Conservation (phyloP, 2,329 filamentous ascomycete species). For the Colletotrichum theobromicola region DNA sequence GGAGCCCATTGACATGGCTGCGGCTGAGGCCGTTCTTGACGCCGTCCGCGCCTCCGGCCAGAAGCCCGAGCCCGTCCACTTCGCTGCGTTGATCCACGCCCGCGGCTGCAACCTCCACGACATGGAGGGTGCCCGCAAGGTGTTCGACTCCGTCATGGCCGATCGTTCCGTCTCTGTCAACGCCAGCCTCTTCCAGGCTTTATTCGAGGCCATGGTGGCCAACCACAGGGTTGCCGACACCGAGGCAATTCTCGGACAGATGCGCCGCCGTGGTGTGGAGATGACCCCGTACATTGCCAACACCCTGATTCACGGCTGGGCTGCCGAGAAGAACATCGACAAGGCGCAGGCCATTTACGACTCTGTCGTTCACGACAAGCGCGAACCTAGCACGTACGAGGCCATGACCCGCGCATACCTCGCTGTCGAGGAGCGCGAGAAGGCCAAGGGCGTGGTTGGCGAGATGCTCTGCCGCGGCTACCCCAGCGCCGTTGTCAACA, state of each 20-base stretch:
- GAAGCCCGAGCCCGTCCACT: conserved; percentile 89
- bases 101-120: conserved; percentile 95
- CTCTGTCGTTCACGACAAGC: conserved; percentile 75
- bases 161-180: conserved; percentile 73
- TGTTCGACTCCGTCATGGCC: conserved; percentile 82
- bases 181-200: conserved; percentile 90
- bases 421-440: conserved; percentile 78
- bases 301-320: conserved; percentile 97
- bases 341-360: conserved; percentile 83
- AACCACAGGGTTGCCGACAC: conserved; percentile 85
- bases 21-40: conserved; percentile 83
- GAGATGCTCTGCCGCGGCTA: conserved; percentile 94
- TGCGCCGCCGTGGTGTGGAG: conserved; percentile 76
- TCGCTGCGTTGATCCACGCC: conserved; percentile 93
- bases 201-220: conserved; percentile 97
- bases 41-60: conserved; percentile 78
- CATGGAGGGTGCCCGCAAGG: conserved; percentile 78
- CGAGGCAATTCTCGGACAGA: conserved; percentile 74
- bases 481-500: conserved; percentile 88
- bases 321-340: conserved; percentile 77
- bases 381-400: conserved; percentile 98
- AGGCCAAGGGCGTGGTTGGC: conserved; percentile 78
- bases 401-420: conserved; percentile 96
- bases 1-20: conserved; percentile 86
- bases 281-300: conserved; percentile 98